Percentiles rank a stretch among this genome's conserved stretches.
phyloP scores from a whole-genome alignment of 192 early-diverging fungal genomes.

The Funneliformis mosseae region DNA sequence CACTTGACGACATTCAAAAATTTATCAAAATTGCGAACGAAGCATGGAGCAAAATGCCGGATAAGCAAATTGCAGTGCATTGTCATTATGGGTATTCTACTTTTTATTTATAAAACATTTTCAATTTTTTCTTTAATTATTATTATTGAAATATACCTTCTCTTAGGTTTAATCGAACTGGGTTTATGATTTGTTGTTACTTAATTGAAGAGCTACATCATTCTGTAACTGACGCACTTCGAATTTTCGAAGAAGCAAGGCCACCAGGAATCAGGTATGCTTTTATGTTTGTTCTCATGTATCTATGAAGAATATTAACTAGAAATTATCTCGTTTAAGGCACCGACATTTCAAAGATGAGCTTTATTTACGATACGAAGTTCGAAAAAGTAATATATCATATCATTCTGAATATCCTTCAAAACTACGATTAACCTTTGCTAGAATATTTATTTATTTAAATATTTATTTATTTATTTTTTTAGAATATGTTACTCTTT shows the following conservation, averaged over 20 bases:
- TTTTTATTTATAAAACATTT: too few relatives aligned
- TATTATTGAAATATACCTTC: background rate
- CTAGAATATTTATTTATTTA: background rate
- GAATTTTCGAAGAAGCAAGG: slow-evolving; percentile 46
- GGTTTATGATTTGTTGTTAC: slow-evolving; percentile 60
- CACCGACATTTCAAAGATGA: slow-evolving; percentile 61
- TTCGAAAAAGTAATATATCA: slow-evolving; percentile 6
- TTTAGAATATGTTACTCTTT: too few relatives aligned
- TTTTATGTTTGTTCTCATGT: background rate
- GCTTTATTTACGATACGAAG: slow-evolving; percentile 55
- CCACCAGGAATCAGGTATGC: slow-evolving; percentile 53
- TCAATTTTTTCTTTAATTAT: background rate
- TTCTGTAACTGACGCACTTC: slow-evolving; percentile 52
- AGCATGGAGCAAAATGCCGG: slow-evolving; percentile 52
- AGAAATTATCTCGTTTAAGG: slow-evolving; percentile 33
- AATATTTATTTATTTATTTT: too few relatives aligned
- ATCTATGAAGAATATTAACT: background rate
- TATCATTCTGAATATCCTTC: slow-evolving; percentile 3
- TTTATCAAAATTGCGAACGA: slow-evolving; percentile 45
- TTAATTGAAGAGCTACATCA: slow-evolving; percentile 52
- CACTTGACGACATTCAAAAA: slow-evolving; percentile 43
- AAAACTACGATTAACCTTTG: background rate
- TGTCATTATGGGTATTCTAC: slow-evolving; percentile 59
- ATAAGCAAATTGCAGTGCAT: slow-evolving; percentile 58
- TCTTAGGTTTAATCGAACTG: slow-evolving; percentile 56